These are phyloP conservation scores for Citrus inodora DNA, from an alignment of 345 rosid species.

Conservation along the genomic window DNA sequence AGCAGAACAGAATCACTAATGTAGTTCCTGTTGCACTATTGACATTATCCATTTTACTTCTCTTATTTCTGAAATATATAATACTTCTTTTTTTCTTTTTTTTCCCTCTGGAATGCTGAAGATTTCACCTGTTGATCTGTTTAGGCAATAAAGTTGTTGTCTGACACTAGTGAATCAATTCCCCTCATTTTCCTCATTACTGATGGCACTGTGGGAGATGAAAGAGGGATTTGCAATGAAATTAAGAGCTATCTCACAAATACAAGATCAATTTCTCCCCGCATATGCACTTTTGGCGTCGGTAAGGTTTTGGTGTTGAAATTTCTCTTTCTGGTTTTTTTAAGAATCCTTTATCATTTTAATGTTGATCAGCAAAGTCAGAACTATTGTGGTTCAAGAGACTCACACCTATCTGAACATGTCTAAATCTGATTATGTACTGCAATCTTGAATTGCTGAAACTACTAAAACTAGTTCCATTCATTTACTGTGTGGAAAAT, in stretches of 20 bases:
- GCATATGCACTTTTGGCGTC: slow-evolving; percentile 82
- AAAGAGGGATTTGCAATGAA: slow-evolving; percentile 67
- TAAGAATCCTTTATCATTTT: neutral
- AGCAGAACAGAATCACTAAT: neutral
- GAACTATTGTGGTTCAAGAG: neutral
- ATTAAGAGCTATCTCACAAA: slow-evolving; percentile 39
- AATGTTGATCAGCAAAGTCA: neutral
- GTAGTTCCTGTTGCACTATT: neutral
- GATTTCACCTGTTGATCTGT: neutral
- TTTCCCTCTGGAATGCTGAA: neutral
- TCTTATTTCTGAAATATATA: neutral
- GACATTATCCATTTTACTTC: neutral
- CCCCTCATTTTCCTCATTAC: slow-evolving; percentile 83
- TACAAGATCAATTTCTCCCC: slow-evolving; percentile 51
- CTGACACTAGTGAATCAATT: slow-evolving; percentile 46
- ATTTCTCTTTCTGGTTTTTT: neutral
- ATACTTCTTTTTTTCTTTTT: too few species aligned
- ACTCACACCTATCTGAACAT: neutral
- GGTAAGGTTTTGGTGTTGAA: slow-evolving; percentile 36
- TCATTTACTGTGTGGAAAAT: neutral
- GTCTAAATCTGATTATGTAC: too few species aligned
- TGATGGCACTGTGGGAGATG: slow-evolving; percentile 88
- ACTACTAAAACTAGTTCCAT: neutral
- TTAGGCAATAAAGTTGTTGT: slow-evolving; percentile 77
- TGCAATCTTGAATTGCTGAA: neutral